Evolutionary conservation across 305 asterid genomes (phyloP).

Genomic region (Vinca major): DNA sequence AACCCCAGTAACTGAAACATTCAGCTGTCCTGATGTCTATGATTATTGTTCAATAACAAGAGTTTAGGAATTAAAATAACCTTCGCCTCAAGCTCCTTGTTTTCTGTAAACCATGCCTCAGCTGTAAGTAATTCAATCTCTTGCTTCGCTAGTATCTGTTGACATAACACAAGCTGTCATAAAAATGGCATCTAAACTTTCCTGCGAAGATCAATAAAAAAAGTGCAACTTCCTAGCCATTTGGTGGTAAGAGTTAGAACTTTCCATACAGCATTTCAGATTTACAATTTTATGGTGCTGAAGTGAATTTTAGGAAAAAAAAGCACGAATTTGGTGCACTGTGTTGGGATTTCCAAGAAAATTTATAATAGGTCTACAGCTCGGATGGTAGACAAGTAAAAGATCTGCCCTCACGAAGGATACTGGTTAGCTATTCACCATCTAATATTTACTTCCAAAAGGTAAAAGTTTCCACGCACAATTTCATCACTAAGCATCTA

Average conservation of each 20-base stretch:
- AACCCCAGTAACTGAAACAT: neutral
- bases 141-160: constrained; percentile 36
- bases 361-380: neutral
- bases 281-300: neutral
- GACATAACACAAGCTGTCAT: constrained; percentile 8
- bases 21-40: neutral
- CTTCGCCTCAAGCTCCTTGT: constrained; percentile 59
- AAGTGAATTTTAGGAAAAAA: neutral
- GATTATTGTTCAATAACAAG: neutral
- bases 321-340: neutral
- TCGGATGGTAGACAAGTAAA: neutral
- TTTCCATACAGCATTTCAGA: neutral
- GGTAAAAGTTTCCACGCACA: neutral
- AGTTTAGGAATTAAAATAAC: constrained; percentile 25
- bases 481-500: neutral
- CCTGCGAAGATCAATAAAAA: neutral
- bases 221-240: neutral
- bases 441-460: too few relatives aligned
- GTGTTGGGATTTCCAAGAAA: neutral
- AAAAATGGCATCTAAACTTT: neutral
- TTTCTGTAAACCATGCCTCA: constrained; percentile 57
- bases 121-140: constrained; percentile 56
- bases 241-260: neutral
- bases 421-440: too few relatives aligned
- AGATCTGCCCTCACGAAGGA: too few relatives aligned